These are phyloP conservation scores for Sclerotinia minor DNA, from an alignment of 2,329 filamentous ascomycete genomes.

Conservation along the genomic window DNA sequence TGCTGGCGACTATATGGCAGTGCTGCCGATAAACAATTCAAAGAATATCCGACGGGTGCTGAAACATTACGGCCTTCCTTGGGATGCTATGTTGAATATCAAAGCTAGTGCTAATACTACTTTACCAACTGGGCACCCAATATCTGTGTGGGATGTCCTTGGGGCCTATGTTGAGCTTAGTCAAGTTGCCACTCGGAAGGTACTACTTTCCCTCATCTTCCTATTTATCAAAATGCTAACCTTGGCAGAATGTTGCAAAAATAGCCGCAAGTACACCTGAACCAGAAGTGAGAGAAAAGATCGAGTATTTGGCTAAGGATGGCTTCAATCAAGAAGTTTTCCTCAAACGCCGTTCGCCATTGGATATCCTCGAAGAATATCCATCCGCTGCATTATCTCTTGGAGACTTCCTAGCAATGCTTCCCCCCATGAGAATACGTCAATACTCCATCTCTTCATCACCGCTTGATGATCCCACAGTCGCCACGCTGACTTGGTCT, in stretches of 20 bases:
- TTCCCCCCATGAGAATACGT: slow-evolving; percentile 75
- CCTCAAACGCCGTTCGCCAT: slow-evolving; percentile 58
- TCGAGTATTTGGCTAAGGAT: slow-evolving; percentile 44
- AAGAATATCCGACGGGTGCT: slow-evolving; percentile 37
- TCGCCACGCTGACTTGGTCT: slow-evolving; percentile 60
- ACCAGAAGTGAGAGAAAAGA: slow-evolving; percentile 45
- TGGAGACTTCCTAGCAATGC: slow-evolving; percentile 66
- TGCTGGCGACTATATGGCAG: slow-evolving; percentile 32
- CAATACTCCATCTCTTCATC: slow-evolving; percentile 81
- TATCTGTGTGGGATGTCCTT: slow-evolving; percentile 55
- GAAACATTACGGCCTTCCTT: slow-evolving; percentile 23
- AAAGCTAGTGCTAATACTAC: slow-evolving; percentile 44
- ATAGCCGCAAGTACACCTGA: slow-evolving; percentile 51
- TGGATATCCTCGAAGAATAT: slow-evolving; percentile 70
- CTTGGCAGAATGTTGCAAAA: slow-evolving; percentile 46
- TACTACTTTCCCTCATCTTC: slow-evolving; percentile 27
- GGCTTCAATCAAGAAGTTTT: slow-evolving; percentile 38
- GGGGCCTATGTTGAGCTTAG: slow-evolving; percentile 60
- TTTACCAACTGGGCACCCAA: slow-evolving; percentile 48
- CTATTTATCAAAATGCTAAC: neutral
- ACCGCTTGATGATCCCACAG: slow-evolving; percentile 65
- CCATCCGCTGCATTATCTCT: slow-evolving; percentile 61
- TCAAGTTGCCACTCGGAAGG: slow-evolving; percentile 56
- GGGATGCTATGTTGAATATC: slow-evolving; percentile 55
- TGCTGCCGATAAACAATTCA: slow-evolving; percentile 29